Evolutionary conservation across 257 asterid genomes (phyloP).

Genomic region (Nicotiana obtusifolia): DNA sequence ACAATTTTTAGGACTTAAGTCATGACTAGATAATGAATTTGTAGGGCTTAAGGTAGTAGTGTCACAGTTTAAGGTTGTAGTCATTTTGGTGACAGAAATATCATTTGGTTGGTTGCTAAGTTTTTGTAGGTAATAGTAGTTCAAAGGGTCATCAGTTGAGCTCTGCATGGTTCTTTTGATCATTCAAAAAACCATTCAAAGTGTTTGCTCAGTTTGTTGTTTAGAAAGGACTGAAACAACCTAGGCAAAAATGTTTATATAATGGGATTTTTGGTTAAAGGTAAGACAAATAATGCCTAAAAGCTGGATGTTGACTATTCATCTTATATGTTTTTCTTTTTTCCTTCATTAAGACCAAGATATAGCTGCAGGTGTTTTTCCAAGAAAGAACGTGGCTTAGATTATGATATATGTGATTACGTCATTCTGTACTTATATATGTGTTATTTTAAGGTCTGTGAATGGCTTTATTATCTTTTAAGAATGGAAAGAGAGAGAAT

Average conservation of each 20-base stretch:
- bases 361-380: background rate
- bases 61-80: conserved; percentile 4
- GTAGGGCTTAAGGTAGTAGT: background rate
- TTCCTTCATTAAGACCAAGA: background rate
- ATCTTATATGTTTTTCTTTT: background rate
- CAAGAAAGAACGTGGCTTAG: background rate
- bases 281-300: background rate
- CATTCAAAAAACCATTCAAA: background rate
- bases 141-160: background rate
- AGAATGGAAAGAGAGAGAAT: too few relatives aligned
- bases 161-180: background rate
- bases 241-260: background rate
- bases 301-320: background rate
- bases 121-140: background rate
- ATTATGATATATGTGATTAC: conserved; percentile 2
- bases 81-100: background rate
- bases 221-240: background rate
- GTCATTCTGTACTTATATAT: background rate
- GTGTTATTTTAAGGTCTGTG: background rate
- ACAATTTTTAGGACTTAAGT: conserved; percentile 2
- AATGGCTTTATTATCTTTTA: too few relatives aligned
- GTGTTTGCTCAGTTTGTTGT: background rate
- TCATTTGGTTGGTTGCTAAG: background rate
- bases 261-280: background rate
- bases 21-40: conserved; percentile 1